Base-by-base conservation (phyloP, 2,329 filamentous ascomycete genomes). In the Metarhizium brunneum region DNA sequence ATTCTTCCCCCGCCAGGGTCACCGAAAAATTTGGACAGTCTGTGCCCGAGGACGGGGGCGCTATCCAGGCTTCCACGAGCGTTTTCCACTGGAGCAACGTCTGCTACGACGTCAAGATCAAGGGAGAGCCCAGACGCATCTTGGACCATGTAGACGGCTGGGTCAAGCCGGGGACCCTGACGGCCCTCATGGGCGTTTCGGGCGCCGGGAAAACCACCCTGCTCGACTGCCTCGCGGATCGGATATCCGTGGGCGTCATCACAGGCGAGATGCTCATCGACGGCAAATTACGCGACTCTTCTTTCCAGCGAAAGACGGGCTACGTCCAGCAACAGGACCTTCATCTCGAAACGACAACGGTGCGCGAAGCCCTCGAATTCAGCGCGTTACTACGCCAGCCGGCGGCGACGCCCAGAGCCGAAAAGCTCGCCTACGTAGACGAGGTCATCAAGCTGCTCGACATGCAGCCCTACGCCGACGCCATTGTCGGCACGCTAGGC, bases 341-440 rank as follows among this genome's bases (percentile, higher is more conserved):
- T 6, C 68, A 70, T 43, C 55, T 69, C 2, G 61, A 66, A 43
- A 70, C 68, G 0, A 64, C 64, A 10, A 89, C 86, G 2, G 69
- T 76, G 6, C 68, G 69, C 10, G 73, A 75, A 56, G 70, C 71
- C 2, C 60, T 76, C 7, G 63, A 65, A 0, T 76, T 76, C 50
- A 70, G 66, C n/a, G 73, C 74, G 4, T 64, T 75, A 42, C 68
- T 76, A 18, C 68, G 74, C 8, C 78, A 81, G 63, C 87, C 89
- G 1, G 80, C 79, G 47, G 74, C 83, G 50, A 78, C 86, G 16
- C 74, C 86, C 4, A 77, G 77, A 13, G 71, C 79, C 45, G 88
- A 92, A 65, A 92, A 92, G 72, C 68, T 89, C 3, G 84, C 80
- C 2, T 92, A 92, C 60, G 88, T 92, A 20, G 86, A 57, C 75